These are phyloP conservation scores for Brasilioporus rufonigricans DNA, from an alignment of 768 basidiomycete genomes.

Conservation along the genomic window DNA sequence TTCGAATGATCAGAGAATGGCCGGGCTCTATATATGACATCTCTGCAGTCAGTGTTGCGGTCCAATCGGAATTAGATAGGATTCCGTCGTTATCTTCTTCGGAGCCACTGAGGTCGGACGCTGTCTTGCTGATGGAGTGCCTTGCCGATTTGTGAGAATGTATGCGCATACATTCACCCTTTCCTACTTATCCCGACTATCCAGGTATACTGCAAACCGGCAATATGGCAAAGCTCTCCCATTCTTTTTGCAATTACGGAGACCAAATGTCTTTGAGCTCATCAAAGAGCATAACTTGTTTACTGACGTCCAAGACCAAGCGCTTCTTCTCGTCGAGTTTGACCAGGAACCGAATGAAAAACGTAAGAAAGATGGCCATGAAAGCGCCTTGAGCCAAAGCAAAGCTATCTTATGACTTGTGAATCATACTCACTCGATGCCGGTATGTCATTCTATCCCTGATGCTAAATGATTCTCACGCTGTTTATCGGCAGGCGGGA, in stretches of 20 bases:
- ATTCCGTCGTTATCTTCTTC: constrained; percentile 48
- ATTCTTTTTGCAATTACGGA: constrained; percentile 81
- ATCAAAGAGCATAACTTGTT: constrained; percentile 93
- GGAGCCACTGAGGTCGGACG: constrained; percentile 42
- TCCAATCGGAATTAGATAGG: constrained; percentile 78
- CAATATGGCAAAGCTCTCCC: constrained; percentile 95
- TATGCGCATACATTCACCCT: not conserved
- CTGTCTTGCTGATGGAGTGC: constrained; percentile 84
- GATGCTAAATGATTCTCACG: not conserved
- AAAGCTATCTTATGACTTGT: constrained; percentile 86
- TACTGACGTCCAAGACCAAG: constrained; percentile 93
- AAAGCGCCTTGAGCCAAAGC: constrained; percentile 48
- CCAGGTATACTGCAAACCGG: constrained; percentile 78
- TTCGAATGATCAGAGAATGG: constrained; percentile 83
- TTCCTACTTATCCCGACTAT: not conserved
- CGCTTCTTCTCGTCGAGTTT: constrained; percentile 88
- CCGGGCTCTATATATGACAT: constrained; percentile 89
- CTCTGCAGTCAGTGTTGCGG: constrained; percentile 82
- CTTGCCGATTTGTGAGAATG: constrained; percentile 78
- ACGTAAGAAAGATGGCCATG: constrained; percentile 41
- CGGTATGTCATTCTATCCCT: constrained; percentile 48
- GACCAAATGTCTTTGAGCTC: constrained; percentile 90
- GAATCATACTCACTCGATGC: constrained; percentile 94
- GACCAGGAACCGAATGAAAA: constrained; percentile 81
- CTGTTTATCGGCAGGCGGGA: constrained; percentile 52